These are phyloP conservation scores for Colletotrichum horii DNA, from an alignment of 2,329 filamentous ascomycete genomes.

Conservation along the genomic window DNA sequence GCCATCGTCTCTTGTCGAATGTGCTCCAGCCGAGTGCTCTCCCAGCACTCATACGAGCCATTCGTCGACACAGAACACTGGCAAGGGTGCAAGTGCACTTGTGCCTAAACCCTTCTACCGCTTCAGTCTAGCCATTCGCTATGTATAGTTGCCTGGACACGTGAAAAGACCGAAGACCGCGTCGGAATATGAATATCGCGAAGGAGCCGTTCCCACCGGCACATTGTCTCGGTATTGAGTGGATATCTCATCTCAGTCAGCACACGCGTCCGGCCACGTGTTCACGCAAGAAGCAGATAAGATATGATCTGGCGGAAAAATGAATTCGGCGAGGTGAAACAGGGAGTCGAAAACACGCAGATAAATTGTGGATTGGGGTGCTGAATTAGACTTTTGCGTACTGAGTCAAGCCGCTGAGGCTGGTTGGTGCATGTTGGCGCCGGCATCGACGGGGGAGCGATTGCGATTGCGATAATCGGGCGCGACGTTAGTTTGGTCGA, in stretches of 20 bases:
- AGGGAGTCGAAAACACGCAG: neutral
- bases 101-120: neutral
- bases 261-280: slow-evolving; percentile 18
- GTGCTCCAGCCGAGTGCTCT: neutral
- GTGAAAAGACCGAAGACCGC: neutral
- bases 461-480: neutral
- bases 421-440: neutral
- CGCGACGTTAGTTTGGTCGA: neutral
- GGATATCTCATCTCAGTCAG: neutral
- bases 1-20: neutral
- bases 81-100: neutral
- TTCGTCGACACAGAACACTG: neutral
- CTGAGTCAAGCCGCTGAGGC: slow-evolving; percentile 5
- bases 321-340: slow-evolving; percentile 7
- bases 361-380: slow-evolving; percentile 1
- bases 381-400: slow-evolving; percentile 9
- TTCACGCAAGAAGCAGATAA: neutral
- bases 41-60: neutral
- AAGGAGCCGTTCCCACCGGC: neutral
- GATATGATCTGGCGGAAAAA: neutral
- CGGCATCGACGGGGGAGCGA: neutral
- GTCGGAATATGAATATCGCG: neutral
- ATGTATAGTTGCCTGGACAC: neutral
- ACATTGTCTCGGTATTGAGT: neutral
- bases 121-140: neutral